Conservation (phyloP, 306 rosid genomes). For the Sophora flavescens region DNA sequence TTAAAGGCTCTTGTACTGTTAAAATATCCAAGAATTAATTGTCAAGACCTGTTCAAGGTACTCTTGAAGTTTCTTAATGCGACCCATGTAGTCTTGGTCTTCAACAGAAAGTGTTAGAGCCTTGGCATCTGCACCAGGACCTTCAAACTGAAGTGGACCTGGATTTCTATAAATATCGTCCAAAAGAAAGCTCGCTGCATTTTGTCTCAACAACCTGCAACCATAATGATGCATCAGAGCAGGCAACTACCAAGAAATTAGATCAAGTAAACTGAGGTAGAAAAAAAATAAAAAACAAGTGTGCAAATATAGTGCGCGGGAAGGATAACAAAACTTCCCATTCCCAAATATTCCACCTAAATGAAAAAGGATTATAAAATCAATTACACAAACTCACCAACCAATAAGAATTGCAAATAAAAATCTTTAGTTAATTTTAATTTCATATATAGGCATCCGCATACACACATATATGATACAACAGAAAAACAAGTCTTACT, state of each 20-base stretch:
- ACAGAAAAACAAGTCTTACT: slow-evolving; percentile 60
- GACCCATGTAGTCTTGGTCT: slow-evolving; percentile 99
- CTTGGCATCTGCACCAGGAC: slow-evolving; percentile 96
- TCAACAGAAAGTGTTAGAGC: slow-evolving; percentile 79
- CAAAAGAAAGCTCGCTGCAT: slow-evolving; percentile 72
- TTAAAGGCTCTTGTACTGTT: not conserved
- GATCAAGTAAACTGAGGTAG: not conserved
- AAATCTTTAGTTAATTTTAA: not conserved
- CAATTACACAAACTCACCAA: not conserved
- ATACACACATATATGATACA: slow-evolving; percentile 1
- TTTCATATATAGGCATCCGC: not conserved
- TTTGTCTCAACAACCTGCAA: slow-evolving; percentile 80
- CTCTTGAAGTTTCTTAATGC: slow-evolving; percentile 90
- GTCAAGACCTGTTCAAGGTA: slow-evolving; percentile 83
- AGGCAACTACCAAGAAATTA: slow-evolving; percentile 14
- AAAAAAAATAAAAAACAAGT: not conserved
- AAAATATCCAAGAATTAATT: not conserved
- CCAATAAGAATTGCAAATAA: slow-evolving; percentile 5
- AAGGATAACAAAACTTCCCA: not conserved
- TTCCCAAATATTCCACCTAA: not conserved
- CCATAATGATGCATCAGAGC: slow-evolving; percentile 44
- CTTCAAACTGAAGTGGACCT: slow-evolving; percentile 97
- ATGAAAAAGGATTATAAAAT: not conserved
- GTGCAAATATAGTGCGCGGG: not conserved
- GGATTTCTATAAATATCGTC: slow-evolving; percentile 98